A percentile compares a stretch with the other conserved stretches of the same genome.
Conservation (phyloP, 129 eudicot species). For the Escallonia herrerae region DNA sequence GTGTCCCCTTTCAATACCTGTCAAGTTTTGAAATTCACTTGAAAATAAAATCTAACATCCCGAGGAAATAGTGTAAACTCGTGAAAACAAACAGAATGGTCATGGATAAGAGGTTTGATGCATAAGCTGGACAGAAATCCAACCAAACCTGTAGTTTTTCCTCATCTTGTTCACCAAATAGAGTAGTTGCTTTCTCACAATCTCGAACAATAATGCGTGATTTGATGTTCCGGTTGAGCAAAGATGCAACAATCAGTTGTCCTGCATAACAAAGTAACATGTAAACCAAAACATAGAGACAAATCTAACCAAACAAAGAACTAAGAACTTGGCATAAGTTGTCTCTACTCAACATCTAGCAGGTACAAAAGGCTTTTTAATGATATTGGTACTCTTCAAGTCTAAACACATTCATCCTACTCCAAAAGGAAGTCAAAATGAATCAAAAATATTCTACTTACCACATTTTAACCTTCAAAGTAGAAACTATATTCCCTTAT, state of each 20-base stretch:
- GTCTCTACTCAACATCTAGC: too few relatives aligned
- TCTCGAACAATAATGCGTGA: slow-evolving; percentile 70
- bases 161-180: slow-evolving; percentile 84
- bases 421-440: too few relatives aligned
- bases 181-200: slow-evolving; percentile 71
- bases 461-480: too few relatives aligned
- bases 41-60: slow-evolving; percentile 16
- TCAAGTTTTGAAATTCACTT: slow-evolving; percentile 34
- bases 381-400: neutral
- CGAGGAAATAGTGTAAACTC: slow-evolving; percentile 6
- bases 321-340: neutral
- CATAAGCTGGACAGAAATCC: neutral
- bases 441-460: too few relatives aligned
- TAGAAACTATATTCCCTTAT: too few relatives aligned
- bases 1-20: slow-evolving; percentile 88
- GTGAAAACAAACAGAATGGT: neutral
- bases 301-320: neutral
- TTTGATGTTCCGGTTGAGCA: slow-evolving; percentile 61
- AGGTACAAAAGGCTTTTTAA: neutral
- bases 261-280: slow-evolving; percentile 39
- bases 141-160: slow-evolving; percentile 64
- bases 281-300: neutral
- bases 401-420: neutral
- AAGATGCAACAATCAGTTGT: slow-evolving; percentile 79
- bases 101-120: neutral